Percentiles rank a stretch among this genome's conserved stretches.
These are phyloP conservation scores for Phellopilus nigrolimitatus DNA, from an alignment of 1,284 basidiomycete genomes.

Conservation along the genomic window DNA sequence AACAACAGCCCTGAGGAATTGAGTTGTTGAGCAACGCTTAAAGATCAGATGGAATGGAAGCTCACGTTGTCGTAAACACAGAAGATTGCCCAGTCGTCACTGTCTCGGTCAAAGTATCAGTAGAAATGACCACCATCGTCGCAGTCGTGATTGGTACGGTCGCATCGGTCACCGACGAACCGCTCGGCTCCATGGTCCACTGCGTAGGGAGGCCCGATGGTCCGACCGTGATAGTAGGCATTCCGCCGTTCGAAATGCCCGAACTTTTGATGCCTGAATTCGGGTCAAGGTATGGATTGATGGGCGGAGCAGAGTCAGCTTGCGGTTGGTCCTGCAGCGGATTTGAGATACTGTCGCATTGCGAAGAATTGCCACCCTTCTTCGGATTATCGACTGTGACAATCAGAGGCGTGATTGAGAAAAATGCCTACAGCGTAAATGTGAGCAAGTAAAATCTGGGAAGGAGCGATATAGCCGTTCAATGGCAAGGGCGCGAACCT, in stretches of 20 bases:
- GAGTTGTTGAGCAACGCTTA: neutral
- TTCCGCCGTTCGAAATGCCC: neutral
- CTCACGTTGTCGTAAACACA: conserved; percentile 12
- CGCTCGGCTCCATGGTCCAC: conserved; percentile 19
- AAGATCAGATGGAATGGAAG: neutral
- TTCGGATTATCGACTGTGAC: conserved; percentile 36
- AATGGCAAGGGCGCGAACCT: conserved; percentile 15
- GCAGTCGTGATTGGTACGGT: conserved; percentile 15
- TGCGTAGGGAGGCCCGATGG: conserved; percentile 19
- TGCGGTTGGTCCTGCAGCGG: conserved; percentile 36
- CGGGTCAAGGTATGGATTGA: conserved; percentile 21
- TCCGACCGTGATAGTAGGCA: conserved; percentile 16
- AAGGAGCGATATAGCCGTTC: neutral
- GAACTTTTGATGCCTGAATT: conserved; percentile 22
- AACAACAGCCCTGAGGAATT: conserved; percentile 1
- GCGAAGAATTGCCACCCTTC: conserved; percentile 9
- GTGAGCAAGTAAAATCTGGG: neutral
- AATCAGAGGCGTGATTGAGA: conserved; percentile 41
- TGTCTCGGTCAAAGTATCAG: conserved; percentile 11
- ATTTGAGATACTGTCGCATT: conserved; percentile 27
- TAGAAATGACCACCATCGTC: conserved; percentile 17
- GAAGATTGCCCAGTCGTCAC: conserved; percentile 2
- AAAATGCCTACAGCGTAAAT: conserved; percentile 26
- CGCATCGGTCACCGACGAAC: conserved; percentile 10
- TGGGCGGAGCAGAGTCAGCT: conserved; percentile 26